Conservation (phyloP, 805 yeast species). For the Candida namnaoensis region DNA sequence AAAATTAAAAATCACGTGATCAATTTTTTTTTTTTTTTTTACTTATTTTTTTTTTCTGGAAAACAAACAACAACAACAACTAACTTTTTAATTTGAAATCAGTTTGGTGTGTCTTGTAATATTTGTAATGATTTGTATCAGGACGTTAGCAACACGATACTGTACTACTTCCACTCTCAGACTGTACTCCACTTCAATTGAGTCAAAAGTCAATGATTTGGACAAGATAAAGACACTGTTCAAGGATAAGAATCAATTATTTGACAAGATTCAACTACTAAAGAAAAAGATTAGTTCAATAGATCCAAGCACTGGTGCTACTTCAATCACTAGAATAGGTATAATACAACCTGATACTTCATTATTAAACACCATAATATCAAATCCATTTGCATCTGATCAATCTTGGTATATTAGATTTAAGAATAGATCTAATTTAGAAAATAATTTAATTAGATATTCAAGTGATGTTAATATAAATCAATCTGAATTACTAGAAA, state of each 20-base stretch:
- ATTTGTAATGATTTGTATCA: no score
- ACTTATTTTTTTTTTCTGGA: no score
- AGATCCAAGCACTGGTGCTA: constrained; percentile 2
- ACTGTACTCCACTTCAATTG: not conserved
- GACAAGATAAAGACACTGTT: constrained; percentile 5
- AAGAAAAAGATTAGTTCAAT: constrained; percentile 5
- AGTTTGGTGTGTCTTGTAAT: no score
- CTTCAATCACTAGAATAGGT: constrained; percentile 17
- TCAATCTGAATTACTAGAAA: constrained; percentile 6
- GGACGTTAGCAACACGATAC: not conserved
- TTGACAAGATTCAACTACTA: constrained; percentile 17
- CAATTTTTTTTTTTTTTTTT: no score
- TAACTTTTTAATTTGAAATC: no score
- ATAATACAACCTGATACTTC: constrained; percentile 15
- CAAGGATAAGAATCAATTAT: constrained; percentile 14
- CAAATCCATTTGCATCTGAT: constrained; percentile 23
- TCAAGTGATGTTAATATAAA: constrained; percentile 8
- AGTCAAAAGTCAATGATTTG: constrained; percentile 3
- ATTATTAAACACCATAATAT: constrained; percentile 18
- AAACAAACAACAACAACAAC: no score
- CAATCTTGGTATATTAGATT: constrained; percentile 20
- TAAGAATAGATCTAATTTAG: constrained; percentile 1
- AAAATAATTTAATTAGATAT: constrained; percentile 11
- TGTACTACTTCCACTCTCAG: not conserved
- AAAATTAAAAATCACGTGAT: no score